Evolutionary conservation across 768 basidiomycete species (phyloP).

Genomic region (Boletus pseudopeckii): DNA sequence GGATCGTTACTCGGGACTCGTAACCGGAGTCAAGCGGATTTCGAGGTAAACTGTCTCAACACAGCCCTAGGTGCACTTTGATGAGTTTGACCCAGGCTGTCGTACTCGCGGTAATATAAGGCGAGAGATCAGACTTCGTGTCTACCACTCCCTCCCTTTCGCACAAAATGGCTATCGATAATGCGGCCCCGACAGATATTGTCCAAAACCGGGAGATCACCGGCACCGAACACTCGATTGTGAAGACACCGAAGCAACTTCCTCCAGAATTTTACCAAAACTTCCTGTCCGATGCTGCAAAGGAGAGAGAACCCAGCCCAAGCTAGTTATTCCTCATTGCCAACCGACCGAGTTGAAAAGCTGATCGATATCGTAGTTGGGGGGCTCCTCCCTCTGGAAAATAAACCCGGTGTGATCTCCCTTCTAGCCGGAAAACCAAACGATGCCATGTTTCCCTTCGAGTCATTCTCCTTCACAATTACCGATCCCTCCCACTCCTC

Average conservation of each 20-base stretch:
- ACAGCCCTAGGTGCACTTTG: not conserved
- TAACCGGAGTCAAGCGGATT: too few relatives aligned
- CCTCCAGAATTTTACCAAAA: constrained; percentile 52
- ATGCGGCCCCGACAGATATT: not conserved
- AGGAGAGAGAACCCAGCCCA: constrained; percentile 57
- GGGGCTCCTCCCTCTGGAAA: constrained; percentile 75
- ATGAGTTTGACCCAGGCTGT: not conserved
- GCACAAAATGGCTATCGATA: constrained; percentile 7
- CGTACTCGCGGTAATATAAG: constrained; percentile 2
- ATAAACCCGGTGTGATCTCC: constrained; percentile 71
- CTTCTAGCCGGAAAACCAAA: constrained; percentile 92
- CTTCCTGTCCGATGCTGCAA: constrained; percentile 64
- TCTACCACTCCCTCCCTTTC: not conserved
- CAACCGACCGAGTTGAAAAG: not conserved
- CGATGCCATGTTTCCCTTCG: constrained; percentile 86
- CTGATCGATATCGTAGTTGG: constrained; percentile 43
- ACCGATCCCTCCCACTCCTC: constrained; percentile 45
- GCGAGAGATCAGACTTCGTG: not conserved
- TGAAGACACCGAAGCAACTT: constrained; percentile 27
- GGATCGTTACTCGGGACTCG: too few relatives aligned
- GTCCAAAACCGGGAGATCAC: not conserved
- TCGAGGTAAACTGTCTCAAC: not conserved
- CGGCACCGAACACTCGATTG: not conserved
- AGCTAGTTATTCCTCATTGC: constrained; percentile 40
- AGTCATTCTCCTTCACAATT: constrained; percentile 66